Evolutionary conservation across 2,329 filamentous ascomycete genomes (phyloP), one percentile per base, ranked within the genome.

Genomic region (Monosporascus cannonballus): DNA sequence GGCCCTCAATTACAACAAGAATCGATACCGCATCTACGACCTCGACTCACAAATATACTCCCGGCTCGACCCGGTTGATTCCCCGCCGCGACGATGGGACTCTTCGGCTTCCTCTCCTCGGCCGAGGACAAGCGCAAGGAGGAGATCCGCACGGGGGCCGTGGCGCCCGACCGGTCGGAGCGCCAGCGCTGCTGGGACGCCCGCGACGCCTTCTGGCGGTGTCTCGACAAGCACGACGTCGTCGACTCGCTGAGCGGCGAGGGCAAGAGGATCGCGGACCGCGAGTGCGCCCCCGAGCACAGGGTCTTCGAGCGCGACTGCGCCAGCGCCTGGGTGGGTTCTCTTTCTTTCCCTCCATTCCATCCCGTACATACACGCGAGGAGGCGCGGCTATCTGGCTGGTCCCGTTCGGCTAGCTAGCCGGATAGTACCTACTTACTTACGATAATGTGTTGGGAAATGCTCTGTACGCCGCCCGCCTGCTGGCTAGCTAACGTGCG

Each of bases 181-280:
- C 86, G 94, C 65, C 78, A 84, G 63, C 78, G 81, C 66, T 99
- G 94, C 82, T 99, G 93, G 88, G 87, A 90, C 64, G 85, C 88
- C 47, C 85, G 94, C 61, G 94, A 99, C 73, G 73, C 74, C 57
- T 97, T 94, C 79, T 97, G 96, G 71, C 74, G 77, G 59, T 99
- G 94, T 67, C 80, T 99, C 46, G 91, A 97, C 72, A 80, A 80
- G 59, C 79, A 91, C 75, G 75, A 79, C 66, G 93, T 99, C 61
- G 70, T 96, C 59, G 92, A 99, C 71, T 81, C 82, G 49, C 76
- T 90, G 54, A 77, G 51, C 22, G 64, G 58, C 73, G 64, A 74
- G 76, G 54, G 81, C 79, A 59, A 78, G 78, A 55, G 79, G 79
- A 53, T 79, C 76, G 51, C 72, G 73, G 56, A 78, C 37, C 63